A percentile compares a stretch with the other conserved stretches of the same genome.
These are phyloP conservation scores for Leishmania lainsoni DNA, from an alignment of 208 protist genomes.

Conservation along the genomic window DNA sequence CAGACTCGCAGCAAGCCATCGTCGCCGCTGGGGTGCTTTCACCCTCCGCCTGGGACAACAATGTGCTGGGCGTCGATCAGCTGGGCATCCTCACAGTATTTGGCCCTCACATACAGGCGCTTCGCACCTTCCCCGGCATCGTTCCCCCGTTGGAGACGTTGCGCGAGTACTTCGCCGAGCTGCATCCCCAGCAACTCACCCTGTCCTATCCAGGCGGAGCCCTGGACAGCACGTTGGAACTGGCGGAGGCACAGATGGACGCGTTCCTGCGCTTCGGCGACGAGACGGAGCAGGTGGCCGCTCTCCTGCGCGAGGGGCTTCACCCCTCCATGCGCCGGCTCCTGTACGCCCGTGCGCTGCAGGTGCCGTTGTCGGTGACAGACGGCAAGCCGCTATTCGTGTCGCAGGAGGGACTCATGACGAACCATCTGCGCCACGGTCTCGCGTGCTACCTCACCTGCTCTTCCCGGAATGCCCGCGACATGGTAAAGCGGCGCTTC, in stretches of 20 bases:
- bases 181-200: slow-evolving; percentile 46
- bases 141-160: slow-evolving; percentile 55
- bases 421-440: slow-evolving; percentile 34
- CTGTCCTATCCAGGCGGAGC: slow-evolving; percentile 17
- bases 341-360: slow-evolving; percentile 80
- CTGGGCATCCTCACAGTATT: slow-evolving; percentile 71
- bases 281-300: slow-evolving; percentile 37
- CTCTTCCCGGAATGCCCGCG: slow-evolving; percentile 52
- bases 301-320: slow-evolving; percentile 52
- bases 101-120: slow-evolving; percentile 54
- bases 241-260: slow-evolving; percentile 60
- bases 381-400: slow-evolving; percentile 63
- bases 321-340: slow-evolving; percentile 79
- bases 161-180: slow-evolving; percentile 53
- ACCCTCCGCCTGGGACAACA: slow-evolving; percentile 22
- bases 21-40: slow-evolving; percentile 21
- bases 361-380: slow-evolving; percentile 59
- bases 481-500: slow-evolving; percentile 64
- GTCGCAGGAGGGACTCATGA: slow-evolving; percentile 36
- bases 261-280: slow-evolving; percentile 52
- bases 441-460: slow-evolving; percentile 52
- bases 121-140: slow-evolving; percentile 50
- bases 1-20: slow-evolving; percentile 19
- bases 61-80: slow-evolving; percentile 53
- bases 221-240: slow-evolving; percentile 46